A percentile compares a stretch with the other conserved stretches of the same genome.
These are phyloP conservation scores for Tolypocladium amazonense DNA, from an alignment of 2,329 filamentous ascomycete genomes.

Conservation along the genomic window DNA sequence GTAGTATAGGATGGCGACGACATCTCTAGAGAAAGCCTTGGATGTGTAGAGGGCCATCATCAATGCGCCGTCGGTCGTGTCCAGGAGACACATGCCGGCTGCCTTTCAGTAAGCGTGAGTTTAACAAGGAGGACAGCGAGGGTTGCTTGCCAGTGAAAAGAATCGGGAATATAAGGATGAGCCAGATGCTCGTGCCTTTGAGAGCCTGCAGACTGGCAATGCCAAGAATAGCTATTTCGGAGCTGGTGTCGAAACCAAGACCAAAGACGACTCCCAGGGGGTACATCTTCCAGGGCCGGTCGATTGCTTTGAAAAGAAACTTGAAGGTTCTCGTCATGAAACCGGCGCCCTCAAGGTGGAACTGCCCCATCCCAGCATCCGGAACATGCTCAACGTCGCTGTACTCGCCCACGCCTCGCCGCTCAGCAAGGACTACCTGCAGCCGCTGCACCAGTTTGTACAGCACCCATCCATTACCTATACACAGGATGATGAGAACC, in stretches of 20 bases:
- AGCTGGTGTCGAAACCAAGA: slow-evolving; percentile 89
- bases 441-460: slow-evolving; percentile 65
- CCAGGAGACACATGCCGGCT: slow-evolving; percentile 91
- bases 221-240: slow-evolving; percentile 83
- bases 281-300: slow-evolving; percentile 90
- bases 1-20: slow-evolving; percentile 88
- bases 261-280: slow-evolving; percentile 82
- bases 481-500: slow-evolving; percentile 71
- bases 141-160: slow-evolving; percentile 63
- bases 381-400: slow-evolving; percentile 11
- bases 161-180: slow-evolving; percentile 84
- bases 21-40: slow-evolving; percentile 65
- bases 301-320: slow-evolving; percentile 63
- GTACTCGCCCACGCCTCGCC: slow-evolving; percentile 16
- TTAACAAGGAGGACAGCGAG: neutral
- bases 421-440: slow-evolving; percentile 41
- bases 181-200: slow-evolving; percentile 80
- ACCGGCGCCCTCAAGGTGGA: slow-evolving; percentile 67
- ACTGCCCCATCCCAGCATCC: slow-evolving; percentile 29
- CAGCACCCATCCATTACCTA: slow-evolving; percentile 79
- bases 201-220: slow-evolving; percentile 83
- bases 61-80: slow-evolving; percentile 83
- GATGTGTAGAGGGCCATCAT: slow-evolving; percentile 94
- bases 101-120: neutral
- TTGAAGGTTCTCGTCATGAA: slow-evolving; percentile 63